Percentiles rank a stretch among this genome's conserved stretches.
These are phyloP conservation scores for Microcyclospora pomicola DNA, from an alignment of 2,329 filamentous ascomycete genomes.

Conservation along the genomic window DNA sequence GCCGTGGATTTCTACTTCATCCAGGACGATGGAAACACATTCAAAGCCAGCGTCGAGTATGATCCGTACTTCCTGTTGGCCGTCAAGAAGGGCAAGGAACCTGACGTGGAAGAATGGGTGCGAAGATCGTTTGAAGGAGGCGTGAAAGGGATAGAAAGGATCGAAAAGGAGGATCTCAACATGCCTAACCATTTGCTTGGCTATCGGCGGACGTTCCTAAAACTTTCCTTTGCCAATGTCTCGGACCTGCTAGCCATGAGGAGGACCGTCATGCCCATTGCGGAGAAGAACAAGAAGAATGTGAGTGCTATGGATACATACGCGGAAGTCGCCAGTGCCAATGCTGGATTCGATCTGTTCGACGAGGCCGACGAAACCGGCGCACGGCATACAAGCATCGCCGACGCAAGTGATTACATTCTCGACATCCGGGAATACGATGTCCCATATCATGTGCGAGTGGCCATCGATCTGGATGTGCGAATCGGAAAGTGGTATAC, in stretches of 20 bases:
- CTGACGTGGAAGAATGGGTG: slow-evolving; percentile 93
- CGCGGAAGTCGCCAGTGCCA: slow-evolving; percentile 82
- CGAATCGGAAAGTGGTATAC: slow-evolving; percentile 95
- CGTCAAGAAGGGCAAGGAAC: slow-evolving; percentile 73
- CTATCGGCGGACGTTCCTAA: slow-evolving; percentile 75
- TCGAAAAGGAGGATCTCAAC: slow-evolving; percentile 80
- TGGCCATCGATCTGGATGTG: slow-evolving; percentile 92
- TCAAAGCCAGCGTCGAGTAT: slow-evolving; percentile 93
- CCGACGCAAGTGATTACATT: slow-evolving; percentile 92
- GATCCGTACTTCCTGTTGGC: slow-evolving; percentile 94
- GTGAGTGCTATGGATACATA: slow-evolving; percentile 97
- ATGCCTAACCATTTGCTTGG: slow-evolving; percentile 83
- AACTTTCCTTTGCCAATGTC: slow-evolving; percentile 79
- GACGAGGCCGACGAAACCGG: slow-evolving; percentile 70
- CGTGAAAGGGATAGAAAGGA: slow-evolving; percentile 59
- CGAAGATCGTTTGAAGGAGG: slow-evolving; percentile 65
- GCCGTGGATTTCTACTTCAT: slow-evolving; percentile 97
- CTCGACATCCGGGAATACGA: slow-evolving; percentile 98
- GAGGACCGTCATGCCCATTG: slow-evolving; percentile 73
- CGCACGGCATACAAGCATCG: slow-evolving; percentile 57
- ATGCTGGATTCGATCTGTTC: slow-evolving; percentile 85
- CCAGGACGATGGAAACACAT: slow-evolving; percentile 72
- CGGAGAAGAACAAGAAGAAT: slow-evolving; percentile 92
- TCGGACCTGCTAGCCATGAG: slow-evolving; percentile 72
- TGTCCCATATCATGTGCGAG: slow-evolving; percentile 96